phyloP scores from a whole-genome alignment of 2,329 filamentous ascomycete species.

The Colletotrichum lini region DNA sequence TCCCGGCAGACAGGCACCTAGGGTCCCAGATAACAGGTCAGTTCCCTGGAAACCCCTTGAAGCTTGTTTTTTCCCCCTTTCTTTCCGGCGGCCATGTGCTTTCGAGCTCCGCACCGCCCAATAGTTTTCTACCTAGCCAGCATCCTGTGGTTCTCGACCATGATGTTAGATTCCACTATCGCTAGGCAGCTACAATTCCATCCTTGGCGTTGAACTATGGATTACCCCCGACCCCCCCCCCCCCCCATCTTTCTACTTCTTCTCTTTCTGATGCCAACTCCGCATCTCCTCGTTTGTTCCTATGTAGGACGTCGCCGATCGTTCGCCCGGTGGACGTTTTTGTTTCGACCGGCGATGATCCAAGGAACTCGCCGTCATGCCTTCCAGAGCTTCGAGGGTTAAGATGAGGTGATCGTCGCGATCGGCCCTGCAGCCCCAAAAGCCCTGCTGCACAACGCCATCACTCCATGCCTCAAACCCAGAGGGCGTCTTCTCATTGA shows the following conservation, averaged over 20 bases:
- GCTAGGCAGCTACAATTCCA: conserved; percentile 17
- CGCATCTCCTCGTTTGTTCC: neutral
- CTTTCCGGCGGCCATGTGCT: neutral
- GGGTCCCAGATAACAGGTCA: neutral
- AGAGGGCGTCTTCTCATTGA: neutral
- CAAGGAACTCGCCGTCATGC: neutral
- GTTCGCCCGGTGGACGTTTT: neutral
- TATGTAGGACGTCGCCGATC: neutral
- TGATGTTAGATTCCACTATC: conserved; percentile 1
- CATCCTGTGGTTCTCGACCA: neutral
- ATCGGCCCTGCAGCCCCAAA: neutral
- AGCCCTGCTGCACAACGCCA: conserved; percentile 4
- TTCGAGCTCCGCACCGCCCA: neutral
- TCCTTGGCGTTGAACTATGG: neutral
- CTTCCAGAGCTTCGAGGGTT: neutral
- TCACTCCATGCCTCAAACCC: neutral
- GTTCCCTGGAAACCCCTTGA: neutral
- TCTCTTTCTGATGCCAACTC: neutral
- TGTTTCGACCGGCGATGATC: neutral
- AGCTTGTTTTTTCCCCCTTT: conserved; percentile 17
- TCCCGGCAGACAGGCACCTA: neutral
- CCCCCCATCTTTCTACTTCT: too few species aligned
- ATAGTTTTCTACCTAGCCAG: neutral
- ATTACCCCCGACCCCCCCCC: too few species aligned
- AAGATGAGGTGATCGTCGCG: neutral